Evolutionary conservation across 1,284 basidiomycete species (phyloP), one percentile per base, ranked within the genome.

Genomic region (Gomphus bonarii): DNA sequence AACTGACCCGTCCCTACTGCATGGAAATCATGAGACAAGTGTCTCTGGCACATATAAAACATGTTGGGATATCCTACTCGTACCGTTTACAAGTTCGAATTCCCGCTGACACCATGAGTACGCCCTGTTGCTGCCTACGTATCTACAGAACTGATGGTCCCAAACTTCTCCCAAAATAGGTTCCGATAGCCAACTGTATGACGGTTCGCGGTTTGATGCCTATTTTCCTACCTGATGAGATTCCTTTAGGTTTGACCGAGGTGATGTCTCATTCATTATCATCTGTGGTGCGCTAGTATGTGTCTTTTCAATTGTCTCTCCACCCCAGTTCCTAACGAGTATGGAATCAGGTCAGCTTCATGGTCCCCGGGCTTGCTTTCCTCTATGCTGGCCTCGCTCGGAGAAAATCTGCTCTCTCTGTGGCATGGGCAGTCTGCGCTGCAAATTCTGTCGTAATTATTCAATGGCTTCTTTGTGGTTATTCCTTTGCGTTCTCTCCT

Each of bases 381-480:
- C 82, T 95, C 31, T 95, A 95, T 70, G 91, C 91, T 43, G 92
- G 92, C 60, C 76, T 93, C 12, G 82, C 88, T 18, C 79, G 91
- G 55, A 76, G 92, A 62, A 86, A 86, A 68, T 83, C 80, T 57
- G 82, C 83, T 3, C 70, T 88, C 11, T 79, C 82, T 20, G 68
- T 87, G 33, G 82, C 87, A 46, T 88, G 82, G 82, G 82, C 77
- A 10, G 81, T 84, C 58, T 75, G 79, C 49, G 83, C 84, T 6
- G 78, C 80, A 64, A 87, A 89, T 61, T 85, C 88, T 2, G 75
- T 93, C 62, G 84, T 84, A 60, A 86, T 94, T 62, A 88, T 97
- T 73, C 91, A 95, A 67, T 94, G 90, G 90, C 91, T 77, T 67
- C 81, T 89, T 71, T 88, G 85, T 85, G 89, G 88, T 16, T 92